Evolutionary conservation across 495 filamentous ascomycete species (phyloP), one percentile per base, ranked within the genome.

Genomic region (Tuber indicum): DNA sequence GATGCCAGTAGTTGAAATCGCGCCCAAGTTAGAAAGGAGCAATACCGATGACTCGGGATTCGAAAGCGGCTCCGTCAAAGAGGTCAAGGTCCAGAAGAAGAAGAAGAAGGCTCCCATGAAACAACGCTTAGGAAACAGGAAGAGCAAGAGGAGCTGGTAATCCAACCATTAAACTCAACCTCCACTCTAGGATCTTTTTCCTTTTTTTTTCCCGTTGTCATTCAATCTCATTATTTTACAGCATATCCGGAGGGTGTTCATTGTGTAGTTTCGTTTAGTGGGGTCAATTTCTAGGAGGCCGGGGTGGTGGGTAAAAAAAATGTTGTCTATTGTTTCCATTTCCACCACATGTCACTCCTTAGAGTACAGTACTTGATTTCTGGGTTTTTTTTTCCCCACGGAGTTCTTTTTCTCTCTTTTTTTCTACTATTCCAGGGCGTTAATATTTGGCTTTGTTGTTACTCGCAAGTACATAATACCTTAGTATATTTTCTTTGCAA

Each of bases 21-120:
- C 58, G 32, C 70, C 71, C 46, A 75, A 78, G 70, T n/a, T 70
- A 32, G 75, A 76, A 72, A 39, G 19, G 39, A 58, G 41, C 45
- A 44, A 72, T n/a, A 66, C 42, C 44, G 21, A 71, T 16, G 45
- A 62, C 36, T 44, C 74, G 19, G 66, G 70, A 8, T 71, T 62
- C 21, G 70, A 73, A n/a, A 52, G 70, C 39, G 47, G 41, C 70
- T 75, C 75, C 71, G 45, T 70, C 47, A 74, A 76, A 47, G 74
- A 44, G 41, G 47, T 47, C 16, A 77, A 79, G 71, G 74, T 80
- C 14, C 78, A 80, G 62, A 80, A 75, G 78, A 80, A 80, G 74
- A 80, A 80, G 77, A 79, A 75, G 71, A 80, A 80, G 58, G 71
- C 72, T 52, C 72, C 78, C 3, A 80, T 80, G 78, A 80, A 76